Base-by-base conservation (phyloP, 345 rosid genomes). In the Citrus trifoliata region DNA sequence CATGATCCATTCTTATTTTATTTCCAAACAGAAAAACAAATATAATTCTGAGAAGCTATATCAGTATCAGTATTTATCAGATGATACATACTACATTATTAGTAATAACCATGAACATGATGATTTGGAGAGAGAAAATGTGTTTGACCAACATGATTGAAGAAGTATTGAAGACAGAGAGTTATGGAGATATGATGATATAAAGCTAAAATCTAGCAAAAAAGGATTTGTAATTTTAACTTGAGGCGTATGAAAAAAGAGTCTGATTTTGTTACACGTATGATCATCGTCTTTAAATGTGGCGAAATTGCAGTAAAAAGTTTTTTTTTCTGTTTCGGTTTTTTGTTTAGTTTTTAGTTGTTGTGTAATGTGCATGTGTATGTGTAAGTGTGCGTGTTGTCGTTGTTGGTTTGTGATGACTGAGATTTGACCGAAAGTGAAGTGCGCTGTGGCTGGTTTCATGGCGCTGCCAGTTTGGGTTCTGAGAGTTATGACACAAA, bases 1-100 rank as follows among this genome's bases (percentile, higher is more conserved):
- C 80, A 2, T 79, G 80, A 4, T 81, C 83, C 88, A 83, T 87
- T 53, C 70, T 35, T 32, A 19, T 46, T 78, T 21, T 51, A 10
- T 27, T 18, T 74, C 56, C 37, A 64, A 70, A 25, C 24, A 37
- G 53, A 37, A 69, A 72, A 13, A 12, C 51, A 4, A 5, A 46
- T 75, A 63, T 12, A 63, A 74, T 51, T 16, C 14, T 46, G 3
- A 58, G 42, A 65, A 32, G 53, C 71, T 46, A 42, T 46, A 46
- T 46, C 33, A 62, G 56, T 1, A 28, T 53, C 19, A 1, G 58
- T 53, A 18, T 53, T 53, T 53, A 53, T 66, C 74, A 70, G 65
- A 74, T 24, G 70, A 27, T 46, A 3, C 51, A 46, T 13, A 13
- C 51, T 35, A 48, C 62, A 28, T 67, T 51, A 74, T 63, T 51